These are phyloP conservation scores for Cystobasidium tubakii DNA, from an alignment of 768 basidiomycete species.

Conservation along the genomic window DNA sequence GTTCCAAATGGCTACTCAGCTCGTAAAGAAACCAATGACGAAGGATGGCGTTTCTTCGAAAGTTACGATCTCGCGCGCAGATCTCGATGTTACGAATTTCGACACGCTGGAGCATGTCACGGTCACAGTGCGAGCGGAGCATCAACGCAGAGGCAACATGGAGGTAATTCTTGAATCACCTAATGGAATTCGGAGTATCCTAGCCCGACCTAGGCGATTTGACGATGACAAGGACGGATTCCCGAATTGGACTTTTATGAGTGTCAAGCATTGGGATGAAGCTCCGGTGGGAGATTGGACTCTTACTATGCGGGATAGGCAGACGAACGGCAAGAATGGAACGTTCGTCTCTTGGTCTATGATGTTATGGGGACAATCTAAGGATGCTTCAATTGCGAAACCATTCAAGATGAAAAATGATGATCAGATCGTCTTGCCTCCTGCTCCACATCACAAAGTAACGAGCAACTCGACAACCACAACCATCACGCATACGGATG, in stretches of 20 bases:
- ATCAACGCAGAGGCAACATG: conserved; percentile 77
- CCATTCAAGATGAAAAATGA: conserved; percentile 41
- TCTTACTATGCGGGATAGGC: conserved; percentile 73
- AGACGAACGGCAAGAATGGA: conserved; percentile 55
- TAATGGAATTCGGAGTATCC: conserved; percentile 71
- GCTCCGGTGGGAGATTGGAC: conserved; percentile 85
- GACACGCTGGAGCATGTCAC: conserved; percentile 88
- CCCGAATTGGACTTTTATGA: conserved; percentile 98
- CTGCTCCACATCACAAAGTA: conserved; percentile 34
- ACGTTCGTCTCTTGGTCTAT: conserved; percentile 84
- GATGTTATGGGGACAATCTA: conserved; percentile 80
- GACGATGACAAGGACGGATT: conserved; percentile 68
- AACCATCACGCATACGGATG: conserved; percentile 12
- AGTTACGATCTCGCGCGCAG: conserved; percentile 62
- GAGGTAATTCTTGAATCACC: conserved; percentile 85
- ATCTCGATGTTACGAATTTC: conserved; percentile 68
- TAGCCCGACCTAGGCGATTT: conserved; percentile 64
- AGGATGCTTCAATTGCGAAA: conserved; percentile 64
- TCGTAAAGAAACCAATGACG: conserved; percentile 65
- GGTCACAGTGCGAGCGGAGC: conserved; percentile 86
- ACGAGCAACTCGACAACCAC: neutral
- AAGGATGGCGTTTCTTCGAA: conserved; percentile 57
- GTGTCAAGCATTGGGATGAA: conserved; percentile 97
- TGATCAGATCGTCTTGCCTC: conserved; percentile 34
- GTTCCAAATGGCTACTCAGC: conserved; percentile 56